Evolutionary conservation across 1,284 basidiomycete species (phyloP), one percentile per base, ranked within the genome.

Genomic region (Flammula alnicola): DNA sequence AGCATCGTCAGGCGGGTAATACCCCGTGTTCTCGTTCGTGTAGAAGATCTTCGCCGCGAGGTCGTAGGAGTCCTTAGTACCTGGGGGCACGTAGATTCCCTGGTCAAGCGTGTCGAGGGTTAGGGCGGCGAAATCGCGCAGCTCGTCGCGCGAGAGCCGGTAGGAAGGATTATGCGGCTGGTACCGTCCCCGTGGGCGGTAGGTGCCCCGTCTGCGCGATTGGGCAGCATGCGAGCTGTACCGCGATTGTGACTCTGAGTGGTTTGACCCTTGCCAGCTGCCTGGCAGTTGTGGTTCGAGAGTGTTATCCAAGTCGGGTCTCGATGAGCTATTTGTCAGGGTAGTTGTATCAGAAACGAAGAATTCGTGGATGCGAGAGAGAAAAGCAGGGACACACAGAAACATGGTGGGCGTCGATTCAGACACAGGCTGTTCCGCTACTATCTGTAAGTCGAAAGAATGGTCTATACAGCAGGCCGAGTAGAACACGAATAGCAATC

Each of bases 101-200:
- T 53, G 40, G 23, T 60, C 59, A 5, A 62, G 37, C 29, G 49
- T 47, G 11, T 49, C 36, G 11, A 62, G 49, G 1, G 61, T 62
- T 1, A 27, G 20, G 1, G 29, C 45, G 7, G 61, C 61, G 25
- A 62, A 36, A 12, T 56, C 57, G 17, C 54, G 54, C 20, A 62
- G 49, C 3, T 55, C 51, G 6, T 54, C 59, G 16, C 59, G 52
- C 14, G 61, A 56, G 1, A 62, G 50, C 5, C 52, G 56, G 45
- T 54, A 54, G 12, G 51, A 39, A 0, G 51, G 43, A 25, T 53
- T 36, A 11, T 48, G 43, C 1, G 58, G 54, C n/a, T 47, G 44
- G 33, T 58, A 55, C 27, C 58, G 48, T 11, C 44, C 50, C 8
- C 48, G 50, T 26, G 36, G 39, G 33, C 6, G 4, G 20, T 19